Evolutionary conservation across 345 rosid species (phyloP).

Genomic region (Erysimum cheiranthoides): DNA sequence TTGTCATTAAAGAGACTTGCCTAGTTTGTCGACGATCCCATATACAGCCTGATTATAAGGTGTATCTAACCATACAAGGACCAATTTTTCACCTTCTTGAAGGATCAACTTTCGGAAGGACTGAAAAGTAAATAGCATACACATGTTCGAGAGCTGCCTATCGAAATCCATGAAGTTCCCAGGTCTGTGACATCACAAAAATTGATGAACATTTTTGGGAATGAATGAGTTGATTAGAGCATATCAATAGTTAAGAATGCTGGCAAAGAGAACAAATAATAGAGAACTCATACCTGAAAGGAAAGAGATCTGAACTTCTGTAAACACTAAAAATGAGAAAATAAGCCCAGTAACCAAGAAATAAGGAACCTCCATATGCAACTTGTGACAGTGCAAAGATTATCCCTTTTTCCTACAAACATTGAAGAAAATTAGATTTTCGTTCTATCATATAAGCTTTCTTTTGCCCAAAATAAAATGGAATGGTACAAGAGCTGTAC

Average conservation of each 20-base stretch:
- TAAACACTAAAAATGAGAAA: slow-evolving; percentile 61
- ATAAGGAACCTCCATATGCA: slow-evolving; percentile 79
- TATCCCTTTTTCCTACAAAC: slow-evolving; percentile 68
- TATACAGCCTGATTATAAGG: slow-evolving; percentile 96
- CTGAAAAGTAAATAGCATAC: slow-evolving; percentile 80
- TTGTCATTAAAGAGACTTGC: slow-evolving; percentile 44
- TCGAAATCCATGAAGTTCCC: slow-evolving; percentile 62
- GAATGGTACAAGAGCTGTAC: slow-evolving; percentile 48
- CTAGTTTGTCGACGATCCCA: slow-evolving; percentile 93
- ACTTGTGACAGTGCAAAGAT: slow-evolving; percentile 77
- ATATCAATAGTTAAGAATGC: slow-evolving; percentile 17
- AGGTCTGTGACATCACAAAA: slow-evolving; percentile 54
- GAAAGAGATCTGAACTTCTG: slow-evolving; percentile 64
- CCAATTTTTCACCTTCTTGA: slow-evolving; percentile 95
- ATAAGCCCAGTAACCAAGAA: slow-evolving; percentile 89
- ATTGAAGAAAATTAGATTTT: background rate
- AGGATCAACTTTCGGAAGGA: slow-evolving; percentile 87
- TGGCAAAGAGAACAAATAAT: slow-evolving; percentile 2
- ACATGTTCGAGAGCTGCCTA: slow-evolving; percentile 81
- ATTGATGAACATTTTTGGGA: slow-evolving; percentile 22
- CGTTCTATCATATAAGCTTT: background rate
- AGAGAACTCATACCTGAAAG: slow-evolving; percentile 71
- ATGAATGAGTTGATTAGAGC: background rate
- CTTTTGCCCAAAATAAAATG: slow-evolving; percentile 8
- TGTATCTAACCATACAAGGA: slow-evolving; percentile 96